Evolutionary conservation across 306 rosid genomes (phyloP).

Genomic region (Sechiopsis laciniata): DNA sequence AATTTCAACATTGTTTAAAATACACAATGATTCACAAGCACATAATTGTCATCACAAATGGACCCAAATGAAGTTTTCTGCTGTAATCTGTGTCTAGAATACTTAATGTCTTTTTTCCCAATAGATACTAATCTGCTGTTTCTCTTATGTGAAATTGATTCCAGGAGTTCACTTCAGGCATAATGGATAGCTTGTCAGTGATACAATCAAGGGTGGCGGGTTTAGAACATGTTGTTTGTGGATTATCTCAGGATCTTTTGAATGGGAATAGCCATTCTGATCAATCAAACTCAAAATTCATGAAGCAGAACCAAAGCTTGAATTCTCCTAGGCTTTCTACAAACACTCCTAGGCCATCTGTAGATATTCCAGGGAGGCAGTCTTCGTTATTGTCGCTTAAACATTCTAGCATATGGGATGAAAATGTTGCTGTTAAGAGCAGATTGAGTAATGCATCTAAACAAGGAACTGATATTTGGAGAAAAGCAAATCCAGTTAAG

Average conservation of each 20-base stretch:
- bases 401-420: constrained; percentile 45
- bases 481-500: constrained; percentile 32
- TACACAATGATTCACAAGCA: constrained; percentile 3
- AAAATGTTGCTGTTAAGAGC: constrained; percentile 42
- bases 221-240: constrained; percentile 59
- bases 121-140: constrained; percentile 9
- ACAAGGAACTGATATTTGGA: constrained; percentile 45
- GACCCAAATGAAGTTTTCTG: background rate
- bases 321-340: constrained; percentile 57
- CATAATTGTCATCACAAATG: background rate
- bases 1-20: background rate
- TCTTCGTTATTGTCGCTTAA: constrained; percentile 39
- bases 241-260: constrained; percentile 45
- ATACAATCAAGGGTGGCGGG: constrained; percentile 64
- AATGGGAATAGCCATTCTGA: constrained; percentile 41
- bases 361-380: constrained; percentile 40
- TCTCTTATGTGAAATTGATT: constrained; percentile 25
- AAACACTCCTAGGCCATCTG: constrained; percentile 67
- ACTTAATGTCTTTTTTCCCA: background rate
- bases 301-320: constrained; percentile 40
- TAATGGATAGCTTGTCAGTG: constrained; percentile 58
- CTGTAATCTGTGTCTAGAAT: background rate
- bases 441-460: constrained; percentile 34
- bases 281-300: constrained; percentile 48
- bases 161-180: constrained; percentile 61